phyloP scores from a whole-genome alignment of 495 filamentous ascomycete species.

The Xeromyces bisporus region DNA sequence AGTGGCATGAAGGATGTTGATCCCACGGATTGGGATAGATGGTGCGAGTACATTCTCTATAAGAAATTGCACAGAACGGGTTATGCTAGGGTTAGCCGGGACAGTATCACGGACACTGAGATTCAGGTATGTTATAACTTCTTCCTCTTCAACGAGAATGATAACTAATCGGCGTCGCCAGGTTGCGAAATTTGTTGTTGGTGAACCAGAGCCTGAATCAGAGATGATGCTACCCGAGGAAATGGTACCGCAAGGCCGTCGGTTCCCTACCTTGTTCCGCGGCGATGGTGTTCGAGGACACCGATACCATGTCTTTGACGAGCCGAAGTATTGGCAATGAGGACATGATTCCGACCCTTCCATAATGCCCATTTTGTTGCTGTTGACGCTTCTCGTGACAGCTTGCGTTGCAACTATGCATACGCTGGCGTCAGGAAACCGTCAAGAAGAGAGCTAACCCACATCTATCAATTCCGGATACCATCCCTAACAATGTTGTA shows the following conservation, averaged over 20 bases:
- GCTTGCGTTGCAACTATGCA: too few species aligned
- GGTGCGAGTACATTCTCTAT: conserved; percentile 98
- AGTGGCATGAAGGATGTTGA: conserved; percentile 96
- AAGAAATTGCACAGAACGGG: conserved; percentile 74
- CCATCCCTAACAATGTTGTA: too few species aligned
- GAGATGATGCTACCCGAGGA: conserved; percentile 44
- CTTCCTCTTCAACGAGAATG: not conserved
- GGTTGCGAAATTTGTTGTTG: conserved; percentile 90
- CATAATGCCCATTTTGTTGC: too few species aligned
- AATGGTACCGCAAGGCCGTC: conserved; percentile 52
- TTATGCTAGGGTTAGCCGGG: conserved; percentile 76
- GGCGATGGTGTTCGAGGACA: conserved; percentile 81
- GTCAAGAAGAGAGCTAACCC: too few species aligned
- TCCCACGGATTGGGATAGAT: conserved; percentile 82
- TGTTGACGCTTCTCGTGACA: too few species aligned
- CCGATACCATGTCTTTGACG: conserved; percentile 88
- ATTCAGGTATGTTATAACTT: conserved; percentile 47
- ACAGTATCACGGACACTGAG: conserved; percentile 94
- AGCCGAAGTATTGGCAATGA: conserved; percentile 59
- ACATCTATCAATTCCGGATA: too few species aligned
- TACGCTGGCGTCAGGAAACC: too few species aligned
- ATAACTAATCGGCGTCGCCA: conserved; percentile 13
- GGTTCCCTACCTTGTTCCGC: conserved; percentile 78
- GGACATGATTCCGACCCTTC: too few species aligned
- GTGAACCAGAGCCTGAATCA: conserved; percentile 43